These are phyloP conservation scores for Hura crepitans DNA, from an alignment of 441 rosid species.

Conservation along the genomic window DNA sequence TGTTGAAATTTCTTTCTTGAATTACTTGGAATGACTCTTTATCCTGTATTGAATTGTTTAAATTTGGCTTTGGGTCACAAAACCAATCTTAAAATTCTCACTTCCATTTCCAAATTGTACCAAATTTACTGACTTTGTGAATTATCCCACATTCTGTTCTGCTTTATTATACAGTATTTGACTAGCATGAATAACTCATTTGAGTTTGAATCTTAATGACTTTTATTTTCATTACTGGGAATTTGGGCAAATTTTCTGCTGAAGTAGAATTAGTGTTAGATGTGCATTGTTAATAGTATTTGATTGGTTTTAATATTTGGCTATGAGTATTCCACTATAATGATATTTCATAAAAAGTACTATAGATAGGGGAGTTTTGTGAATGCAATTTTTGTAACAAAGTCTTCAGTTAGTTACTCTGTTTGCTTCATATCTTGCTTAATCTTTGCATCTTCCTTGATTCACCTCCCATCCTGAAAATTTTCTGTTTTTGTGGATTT, in stretches of 20 bases:
- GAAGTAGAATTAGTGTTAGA: not conserved
- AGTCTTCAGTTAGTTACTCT: no score
- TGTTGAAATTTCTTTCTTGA: constrained; percentile 2
- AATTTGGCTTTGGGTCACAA: not conserved
- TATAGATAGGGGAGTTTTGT: no score
- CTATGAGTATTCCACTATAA: no score
- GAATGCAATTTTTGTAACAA: no score
- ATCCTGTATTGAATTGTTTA: constrained; percentile 7
- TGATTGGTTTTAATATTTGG: not conserved
- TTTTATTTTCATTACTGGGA: not conserved
- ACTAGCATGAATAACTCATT: not conserved
- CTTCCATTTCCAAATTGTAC: not conserved
- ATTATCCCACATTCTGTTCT: not conserved
- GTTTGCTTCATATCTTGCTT: not conserved
- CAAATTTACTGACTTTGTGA: not conserved
- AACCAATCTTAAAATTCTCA: not conserved
- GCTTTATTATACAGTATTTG: not conserved
- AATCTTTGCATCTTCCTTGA: not conserved
- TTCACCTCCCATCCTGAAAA: not conserved
- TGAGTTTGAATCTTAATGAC: not conserved
- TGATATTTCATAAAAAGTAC: no score
- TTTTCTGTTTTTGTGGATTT: not conserved
- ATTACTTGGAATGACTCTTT: not conserved
- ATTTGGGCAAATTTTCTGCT: not conserved
- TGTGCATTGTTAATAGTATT: no score